These are phyloP conservation scores for Phytophthora cryptogea DNA, from an alignment of 352 stramenopile genomes.

Conservation along the genomic window DNA sequence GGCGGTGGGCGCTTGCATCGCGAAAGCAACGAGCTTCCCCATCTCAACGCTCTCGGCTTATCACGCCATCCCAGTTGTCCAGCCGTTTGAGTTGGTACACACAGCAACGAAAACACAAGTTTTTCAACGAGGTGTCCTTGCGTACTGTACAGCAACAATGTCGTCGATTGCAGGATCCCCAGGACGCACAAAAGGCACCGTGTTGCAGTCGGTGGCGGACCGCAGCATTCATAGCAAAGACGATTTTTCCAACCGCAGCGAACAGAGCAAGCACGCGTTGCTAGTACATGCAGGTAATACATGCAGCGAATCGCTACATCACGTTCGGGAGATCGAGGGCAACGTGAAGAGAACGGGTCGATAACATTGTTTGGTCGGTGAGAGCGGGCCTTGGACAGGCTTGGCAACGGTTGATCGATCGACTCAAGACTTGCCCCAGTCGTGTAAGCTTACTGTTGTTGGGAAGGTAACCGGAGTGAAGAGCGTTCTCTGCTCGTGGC, in stretches of 20 bases:
- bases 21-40: constrained; percentile 5
- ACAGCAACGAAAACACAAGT: constrained; percentile 4
- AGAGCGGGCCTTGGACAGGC: background rate
- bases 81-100: constrained; percentile 11
- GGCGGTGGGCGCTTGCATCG: background rate
- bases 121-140: constrained; percentile 9
- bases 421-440: background rate
- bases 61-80: constrained; percentile 18
- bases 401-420: background rate
- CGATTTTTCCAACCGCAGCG: constrained; percentile 9
- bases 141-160: background rate
- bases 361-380: background rate
- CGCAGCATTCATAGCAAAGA: constrained; percentile 17
- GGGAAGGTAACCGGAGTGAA: background rate
- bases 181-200: constrained; percentile 10
- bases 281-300: background rate
- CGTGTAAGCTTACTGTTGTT: no score
- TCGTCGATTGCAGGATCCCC: constrained; percentile 17
- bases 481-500: background rate
- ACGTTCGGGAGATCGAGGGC: background rate
- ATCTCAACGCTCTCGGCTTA: background rate
- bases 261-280: constrained; percentile 7
- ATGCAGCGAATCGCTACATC: background rate
- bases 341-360: background rate
- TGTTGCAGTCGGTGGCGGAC: constrained; percentile 3